Conservation (phyloP, 2,329 filamentous ascomycete species). For the Botrytis aclada region DNA sequence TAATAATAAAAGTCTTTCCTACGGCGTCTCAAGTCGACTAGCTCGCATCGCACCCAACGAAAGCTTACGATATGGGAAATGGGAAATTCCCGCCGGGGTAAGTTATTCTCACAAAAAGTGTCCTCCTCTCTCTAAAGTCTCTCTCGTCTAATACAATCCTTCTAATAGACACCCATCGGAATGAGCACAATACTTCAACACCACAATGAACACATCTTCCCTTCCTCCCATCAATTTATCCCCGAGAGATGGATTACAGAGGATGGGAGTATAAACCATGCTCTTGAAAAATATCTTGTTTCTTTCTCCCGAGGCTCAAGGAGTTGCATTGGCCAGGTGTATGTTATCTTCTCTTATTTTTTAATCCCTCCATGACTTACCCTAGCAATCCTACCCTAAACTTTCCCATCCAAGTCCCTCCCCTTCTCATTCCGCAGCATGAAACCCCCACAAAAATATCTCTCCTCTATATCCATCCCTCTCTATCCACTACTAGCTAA, state of each 20-base stretch:
- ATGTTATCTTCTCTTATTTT: not conserved
- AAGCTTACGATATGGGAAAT: constrained; percentile 21
- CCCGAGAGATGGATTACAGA: constrained; percentile 28
- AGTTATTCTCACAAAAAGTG: not conserved
- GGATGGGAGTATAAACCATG: constrained; percentile 30
- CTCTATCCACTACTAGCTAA: not conserved
- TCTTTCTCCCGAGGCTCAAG: constrained; percentile 27
- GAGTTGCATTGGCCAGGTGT: constrained; percentile 29
- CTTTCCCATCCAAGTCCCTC: not conserved
- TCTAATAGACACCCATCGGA: constrained; percentile 24
- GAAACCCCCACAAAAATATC: not conserved
- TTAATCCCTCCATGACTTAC: not conserved
- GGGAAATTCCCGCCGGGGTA: constrained; percentile 24
- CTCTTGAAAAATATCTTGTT: constrained; percentile 26
- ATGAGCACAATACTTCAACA: constrained; percentile 30
- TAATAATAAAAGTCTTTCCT: constrained; percentile 21
- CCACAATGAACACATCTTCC: constrained; percentile 27
- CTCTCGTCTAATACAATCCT: not conserved
- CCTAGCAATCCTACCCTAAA: not conserved
- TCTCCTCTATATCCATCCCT: not conserved
- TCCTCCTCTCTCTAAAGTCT: not conserved
- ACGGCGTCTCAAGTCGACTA: constrained; percentile 23
- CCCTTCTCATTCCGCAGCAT: not conserved
- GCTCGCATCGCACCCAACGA: constrained; percentile 22
- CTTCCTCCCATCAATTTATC: constrained; percentile 21